These are phyloP conservation scores for Pichia membranifaciens DNA, from an alignment of 805 yeast genomes.

Conservation along the genomic window DNA sequence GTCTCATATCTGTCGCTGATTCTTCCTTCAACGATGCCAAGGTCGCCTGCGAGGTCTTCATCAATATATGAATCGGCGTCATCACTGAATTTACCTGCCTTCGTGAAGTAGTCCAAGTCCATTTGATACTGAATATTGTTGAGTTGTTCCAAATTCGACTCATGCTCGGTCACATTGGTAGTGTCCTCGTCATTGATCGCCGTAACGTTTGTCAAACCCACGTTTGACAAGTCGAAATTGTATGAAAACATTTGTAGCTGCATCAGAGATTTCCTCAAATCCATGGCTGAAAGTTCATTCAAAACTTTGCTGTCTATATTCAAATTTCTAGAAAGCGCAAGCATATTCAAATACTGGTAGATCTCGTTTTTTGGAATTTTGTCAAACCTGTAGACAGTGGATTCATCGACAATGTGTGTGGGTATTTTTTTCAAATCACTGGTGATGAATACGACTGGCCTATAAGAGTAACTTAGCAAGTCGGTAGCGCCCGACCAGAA, in stretches of 20 bases:
- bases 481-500: constrained; percentile 74
- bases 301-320: constrained; percentile 20
- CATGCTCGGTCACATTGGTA: background rate
- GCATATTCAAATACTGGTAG: constrained; percentile 24
- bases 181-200: background rate
- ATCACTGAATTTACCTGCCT: background rate
- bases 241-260: constrained; percentile 28
- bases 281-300: constrained; percentile 13
- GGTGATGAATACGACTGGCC: constrained; percentile 32
- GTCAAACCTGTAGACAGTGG: constrained; percentile 23
- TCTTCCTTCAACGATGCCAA: background rate
- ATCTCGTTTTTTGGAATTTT: constrained; percentile 7
- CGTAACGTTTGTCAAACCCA: constrained; percentile 15
- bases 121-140: background rate
- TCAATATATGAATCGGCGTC: background rate
- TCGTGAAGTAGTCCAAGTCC: background rate
- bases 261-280: constrained; percentile 26
- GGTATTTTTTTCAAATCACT: constrained; percentile 26
- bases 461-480: constrained; percentile 38
- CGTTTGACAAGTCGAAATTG: constrained; percentile 11
- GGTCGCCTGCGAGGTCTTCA: no score
- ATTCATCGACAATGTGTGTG: constrained; percentile 24
- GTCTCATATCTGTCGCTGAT: background rate
- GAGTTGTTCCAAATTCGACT: background rate
- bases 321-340: constrained; percentile 25